Percentiles rank a stretch among this genome's conserved stretches.
These are phyloP conservation scores for Colletotrichum noveboracense DNA, from an alignment of 2,329 filamentous ascomycete species.

Conservation along the genomic window DNA sequence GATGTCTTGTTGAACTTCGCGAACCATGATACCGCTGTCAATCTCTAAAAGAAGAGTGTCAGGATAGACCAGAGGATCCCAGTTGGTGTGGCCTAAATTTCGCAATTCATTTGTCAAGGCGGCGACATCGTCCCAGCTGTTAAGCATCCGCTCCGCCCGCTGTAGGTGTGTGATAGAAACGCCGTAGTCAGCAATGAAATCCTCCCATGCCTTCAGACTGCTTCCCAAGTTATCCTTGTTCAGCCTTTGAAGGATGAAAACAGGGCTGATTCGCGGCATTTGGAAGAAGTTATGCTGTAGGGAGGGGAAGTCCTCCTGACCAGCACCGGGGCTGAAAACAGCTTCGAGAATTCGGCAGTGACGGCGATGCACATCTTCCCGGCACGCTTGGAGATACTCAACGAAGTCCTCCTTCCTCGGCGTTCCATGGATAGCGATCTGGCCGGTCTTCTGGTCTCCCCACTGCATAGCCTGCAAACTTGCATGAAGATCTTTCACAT, in stretches of 20 bases:
- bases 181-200: slow-evolving; percentile 42
- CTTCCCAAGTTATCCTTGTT: slow-evolving; percentile 25
- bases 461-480: no score
- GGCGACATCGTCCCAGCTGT: no score
- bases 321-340: no score
- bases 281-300: no score
- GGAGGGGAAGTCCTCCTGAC: no score
- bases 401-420: no score
- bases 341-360: no score
- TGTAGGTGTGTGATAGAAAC: slow-evolving; percentile 45
- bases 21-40: slow-evolving; percentile 66
- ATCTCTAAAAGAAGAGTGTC: slow-evolving; percentile 70
- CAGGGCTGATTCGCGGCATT: neutral
- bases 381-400: no score
- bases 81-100: slow-evolving; percentile 61
- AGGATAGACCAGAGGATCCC: slow-evolving; percentile 55
- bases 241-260: neutral
- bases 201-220: slow-evolving; percentile 37
- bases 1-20: slow-evolving; percentile 63
- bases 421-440: no score
- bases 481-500: no score
- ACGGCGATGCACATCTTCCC: no score
- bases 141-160: slow-evolving; percentile 42
- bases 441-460: no score
- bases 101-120: slow-evolving; percentile 36